phyloP scores from a whole-genome alignment of 148 eudicot species.

The Dianthus caryophyllus region DNA sequence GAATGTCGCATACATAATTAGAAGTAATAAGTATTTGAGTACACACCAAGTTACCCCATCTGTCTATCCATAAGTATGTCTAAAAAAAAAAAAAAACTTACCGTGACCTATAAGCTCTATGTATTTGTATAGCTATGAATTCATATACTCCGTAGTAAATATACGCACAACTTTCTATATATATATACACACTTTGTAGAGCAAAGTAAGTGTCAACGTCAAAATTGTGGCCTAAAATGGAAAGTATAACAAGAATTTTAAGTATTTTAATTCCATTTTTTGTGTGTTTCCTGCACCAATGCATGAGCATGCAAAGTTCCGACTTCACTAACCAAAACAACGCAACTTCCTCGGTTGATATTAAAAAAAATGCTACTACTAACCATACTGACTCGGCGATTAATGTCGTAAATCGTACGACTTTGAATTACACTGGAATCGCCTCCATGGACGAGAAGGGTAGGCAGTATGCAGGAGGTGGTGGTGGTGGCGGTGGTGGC shows the following conservation, averaged over 20 bases:
- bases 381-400: neutral
- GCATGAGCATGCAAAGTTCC: conserved; percentile 11
- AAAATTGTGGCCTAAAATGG: neutral
- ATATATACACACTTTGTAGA: neutral
- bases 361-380: neutral
- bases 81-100: neutral
- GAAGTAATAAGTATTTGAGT: conserved; percentile 3
- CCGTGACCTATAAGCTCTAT: conserved; percentile 15
- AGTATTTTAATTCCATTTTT: conserved; percentile 8
- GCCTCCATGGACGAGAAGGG: neutral
- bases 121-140: neutral
- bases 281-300: conserved; percentile 2
- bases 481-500: neutral
- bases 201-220: neutral
- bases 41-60: neutral
- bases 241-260: neutral
- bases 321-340: conserved; percentile 5
- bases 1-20: neutral
- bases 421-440: conserved; percentile 10
- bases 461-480: neutral
- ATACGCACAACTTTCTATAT: neutral
- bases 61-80: neutral
- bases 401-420: neutral
- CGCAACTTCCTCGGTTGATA: too few relatives aligned
- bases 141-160: neutral